These are phyloP conservation scores for Lachancea mirantina DNA, from an alignment of 805 yeast species.

Conservation along the genomic window DNA sequence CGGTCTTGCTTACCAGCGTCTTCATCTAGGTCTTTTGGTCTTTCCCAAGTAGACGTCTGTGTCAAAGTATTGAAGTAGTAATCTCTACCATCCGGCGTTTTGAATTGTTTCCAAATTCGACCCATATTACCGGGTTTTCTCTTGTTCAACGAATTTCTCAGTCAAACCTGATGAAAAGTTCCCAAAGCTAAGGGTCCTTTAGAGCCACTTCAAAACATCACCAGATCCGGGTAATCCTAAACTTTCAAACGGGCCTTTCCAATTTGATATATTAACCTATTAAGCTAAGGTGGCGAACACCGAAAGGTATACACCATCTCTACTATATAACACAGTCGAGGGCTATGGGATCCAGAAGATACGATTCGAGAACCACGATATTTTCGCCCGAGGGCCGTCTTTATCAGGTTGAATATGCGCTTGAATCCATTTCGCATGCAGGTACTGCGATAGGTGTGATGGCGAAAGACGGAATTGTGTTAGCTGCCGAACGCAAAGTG, in stretches of 20 bases:
- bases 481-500: slow-evolving; percentile 95
- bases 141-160: not conserved
- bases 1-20: slow-evolving; percentile 4
- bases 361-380: slow-evolving; percentile 97
- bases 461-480: slow-evolving; percentile 79
- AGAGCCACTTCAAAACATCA: slow-evolving; percentile 3
- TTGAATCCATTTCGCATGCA: slow-evolving; percentile 95
- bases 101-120: slow-evolving; percentile 33
- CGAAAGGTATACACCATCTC: not conserved
- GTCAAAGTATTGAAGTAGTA: slow-evolving; percentile 36
- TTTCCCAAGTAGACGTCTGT: slow-evolving; percentile 34
- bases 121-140: slow-evolving; percentile 13
- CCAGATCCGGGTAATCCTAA: slow-evolving; percentile 12
- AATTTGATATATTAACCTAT: not conserved
- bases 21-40: slow-evolving; percentile 21
- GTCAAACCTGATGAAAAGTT: slow-evolving; percentile 1
- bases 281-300: slow-evolving; percentile 4
- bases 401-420: slow-evolving; percentile 94
- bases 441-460: slow-evolving; percentile 96
- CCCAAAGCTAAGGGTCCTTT: not conserved
- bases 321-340: not conserved
- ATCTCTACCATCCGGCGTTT: slow-evolving; percentile 32
- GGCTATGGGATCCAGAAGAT: slow-evolving; percentile 79
- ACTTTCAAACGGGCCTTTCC: too few relatives aligned
- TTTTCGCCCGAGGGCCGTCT: slow-evolving; percentile 98